Conservation (phyloP, 2,329 filamentous ascomycete genomes). For the Chaetomium strumarium region DNA sequence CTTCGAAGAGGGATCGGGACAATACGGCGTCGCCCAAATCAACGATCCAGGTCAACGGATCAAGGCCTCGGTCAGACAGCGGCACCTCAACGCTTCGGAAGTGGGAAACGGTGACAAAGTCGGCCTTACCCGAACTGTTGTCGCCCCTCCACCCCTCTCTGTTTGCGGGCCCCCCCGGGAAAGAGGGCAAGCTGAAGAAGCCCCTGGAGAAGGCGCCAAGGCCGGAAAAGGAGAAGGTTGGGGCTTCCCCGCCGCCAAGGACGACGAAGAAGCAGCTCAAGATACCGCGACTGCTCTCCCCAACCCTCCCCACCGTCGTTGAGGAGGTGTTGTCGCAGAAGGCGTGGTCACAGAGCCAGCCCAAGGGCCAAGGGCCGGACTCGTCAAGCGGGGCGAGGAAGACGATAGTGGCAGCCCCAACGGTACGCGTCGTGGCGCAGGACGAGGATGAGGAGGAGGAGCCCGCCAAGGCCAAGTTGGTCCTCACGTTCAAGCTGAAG, state of each 20-base stretch:
- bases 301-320: constrained; percentile 48
- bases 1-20: constrained; percentile 22
- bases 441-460: constrained; percentile 31
- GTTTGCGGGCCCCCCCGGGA: constrained; percentile 33
- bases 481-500: constrained; percentile 46
- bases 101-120: constrained; percentile 27
- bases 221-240: constrained; percentile 28
- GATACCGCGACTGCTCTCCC: constrained; percentile 49
- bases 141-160: constrained; percentile 45
- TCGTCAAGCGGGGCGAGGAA: constrained; percentile 34
- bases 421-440: constrained; percentile 15
- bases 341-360: constrained; percentile 27
- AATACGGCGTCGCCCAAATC: constrained; percentile 24
- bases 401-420: constrained; percentile 28
- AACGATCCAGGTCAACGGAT: constrained; percentile 27
- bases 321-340: constrained; percentile 39
- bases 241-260: constrained; percentile 29
- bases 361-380: constrained; percentile 29
- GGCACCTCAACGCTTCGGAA: constrained; percentile 24
- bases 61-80: constrained; percentile 21
- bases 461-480: constrained; percentile 19
- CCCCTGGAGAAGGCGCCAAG: constrained; percentile 23
- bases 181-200: constrained; percentile 31
- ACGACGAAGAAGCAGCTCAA: constrained; percentile 34
- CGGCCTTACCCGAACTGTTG: constrained; percentile 45